phyloP scores from a whole-genome alignment of 345 rosid species.

The Pugionium dolabratum region DNA sequence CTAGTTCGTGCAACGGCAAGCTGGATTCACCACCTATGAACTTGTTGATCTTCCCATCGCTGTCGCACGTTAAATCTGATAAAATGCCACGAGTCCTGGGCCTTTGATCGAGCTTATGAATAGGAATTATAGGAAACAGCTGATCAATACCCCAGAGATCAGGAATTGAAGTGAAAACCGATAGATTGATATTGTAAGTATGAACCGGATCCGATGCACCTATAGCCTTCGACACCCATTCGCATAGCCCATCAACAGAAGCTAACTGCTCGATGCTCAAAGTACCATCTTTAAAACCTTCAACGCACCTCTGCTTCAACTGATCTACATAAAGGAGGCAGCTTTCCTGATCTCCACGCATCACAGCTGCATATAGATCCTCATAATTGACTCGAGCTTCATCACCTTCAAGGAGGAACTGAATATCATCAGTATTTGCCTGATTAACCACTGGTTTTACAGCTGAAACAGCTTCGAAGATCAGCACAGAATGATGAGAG shows the following conservation, averaged over 20 bases:
- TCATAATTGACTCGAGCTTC: slow-evolving; percentile 66
- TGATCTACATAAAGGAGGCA: slow-evolving; percentile 72
- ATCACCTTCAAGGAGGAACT: slow-evolving; percentile 61
- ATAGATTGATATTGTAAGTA: slow-evolving; percentile 80
- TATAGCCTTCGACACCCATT: slow-evolving; percentile 56
- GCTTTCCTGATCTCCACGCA: slow-evolving; percentile 64
- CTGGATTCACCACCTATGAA: slow-evolving; percentile 88
- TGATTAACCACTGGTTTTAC: slow-evolving; percentile 35
- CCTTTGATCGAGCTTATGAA: slow-evolving; percentile 74
- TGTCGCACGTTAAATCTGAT: slow-evolving; percentile 90
- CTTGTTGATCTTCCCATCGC: slow-evolving; percentile 86
- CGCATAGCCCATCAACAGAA: slow-evolving; percentile 84
- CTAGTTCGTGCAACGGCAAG: slow-evolving; percentile 87
- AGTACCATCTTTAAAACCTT: slow-evolving; percentile 77
- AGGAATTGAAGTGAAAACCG: slow-evolving; percentile 91
- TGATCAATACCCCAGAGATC: slow-evolving; percentile 97
- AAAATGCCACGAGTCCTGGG: slow-evolving; percentile 70
- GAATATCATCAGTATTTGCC: slow-evolving; percentile 44
- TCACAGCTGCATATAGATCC: slow-evolving; percentile 54
- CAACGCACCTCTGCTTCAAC: slow-evolving; percentile 79
- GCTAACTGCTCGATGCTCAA: slow-evolving; percentile 79
- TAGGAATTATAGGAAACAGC: slow-evolving; percentile 87
- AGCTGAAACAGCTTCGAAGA: slow-evolving; percentile 77
- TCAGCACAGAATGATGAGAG: slow-evolving; percentile 82
- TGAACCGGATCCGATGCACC: slow-evolving; percentile 57